Base-by-base conservation (phyloP, 352 stramenopile genomes). In the Globisporangium recalcitrans region DNA sequence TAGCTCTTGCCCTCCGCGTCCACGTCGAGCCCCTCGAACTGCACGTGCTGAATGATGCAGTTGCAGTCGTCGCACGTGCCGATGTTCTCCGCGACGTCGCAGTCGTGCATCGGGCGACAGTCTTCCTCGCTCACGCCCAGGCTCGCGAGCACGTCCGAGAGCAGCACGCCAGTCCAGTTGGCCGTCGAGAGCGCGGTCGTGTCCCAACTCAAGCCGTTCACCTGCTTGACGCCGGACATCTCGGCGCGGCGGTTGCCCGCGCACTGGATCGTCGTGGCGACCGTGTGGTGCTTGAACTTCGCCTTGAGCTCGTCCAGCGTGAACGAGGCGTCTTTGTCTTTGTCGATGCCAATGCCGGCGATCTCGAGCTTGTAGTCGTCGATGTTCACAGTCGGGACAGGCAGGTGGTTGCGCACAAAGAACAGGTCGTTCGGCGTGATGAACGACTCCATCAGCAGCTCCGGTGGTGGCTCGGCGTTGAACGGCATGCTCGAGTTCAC, bases 321-420 rank as follows among this genome's bases (percentile, higher is more conserved):
- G 52, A 90, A 75, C 29, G 71, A 66, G 6, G 85, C 54, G 21
- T 74, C 64, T 29, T 73, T 77, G 14, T 58, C 64, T 27, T 80
- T 80, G 9, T 61, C 64, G 24, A 94, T 61, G 1, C 85, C 86
- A 4, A 90, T 62, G 19, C 85, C 86, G 1, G 75, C 47, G 53
- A 96, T 77, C 59, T 90, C 85, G 29, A 97, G 70, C 9, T 64
- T 74, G 65, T 83, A 91, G 3, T 73, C 72, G 9, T 88, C 72
- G 4, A 70, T 61, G 48, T 93, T 75, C 22, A 96, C 74, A 9
- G 97, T 68, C 0, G 97, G 97, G 2, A 99, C 97, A 2, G 97
- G 96, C 64, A 99, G 83, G 73, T 99, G 97, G 80, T 99, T 97
- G 4, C 97, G 80, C 64, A 98, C 97, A 70, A 98, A 99, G 74